Base-by-base conservation (phyloP, 2,329 filamentous ascomycete species). In the Aureobasidium sp. region DNA sequence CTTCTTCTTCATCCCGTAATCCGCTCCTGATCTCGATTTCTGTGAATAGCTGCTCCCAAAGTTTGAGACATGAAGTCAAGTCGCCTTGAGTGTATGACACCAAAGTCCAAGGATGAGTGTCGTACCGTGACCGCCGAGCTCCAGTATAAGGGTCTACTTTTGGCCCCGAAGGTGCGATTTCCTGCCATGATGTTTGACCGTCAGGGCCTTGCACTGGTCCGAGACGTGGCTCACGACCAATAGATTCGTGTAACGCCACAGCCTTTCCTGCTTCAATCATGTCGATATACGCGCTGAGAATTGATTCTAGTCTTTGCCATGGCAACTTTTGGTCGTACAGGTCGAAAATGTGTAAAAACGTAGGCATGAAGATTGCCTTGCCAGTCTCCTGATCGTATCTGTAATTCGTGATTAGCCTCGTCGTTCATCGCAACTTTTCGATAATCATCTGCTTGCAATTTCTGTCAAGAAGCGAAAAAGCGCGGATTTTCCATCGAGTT, bases 221-320 rank as follows among this genome's bases (percentile, higher is more conserved):
- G 2, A 51, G 62, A 32, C 57, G 57, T 20, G 60, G 47, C 32
- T 63, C 64, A 3, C 62, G 56, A 50, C 55, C 63, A 6, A 62
- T 47, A 27, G 36, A 62, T n/a, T 71, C 69, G 47, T 69, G 69
- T 8, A 73, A 63, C 1, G 71, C 71, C 12, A 72, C 64, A 2
- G 69, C 70, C 50, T 73, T 73, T 50, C 71, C 71, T 3, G 68
- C 68, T 61, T 73, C 70, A 9, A 71, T 65, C 70, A 73, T 71
- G 46, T 73, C 71, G 48, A 73, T 67, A 59, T 70, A 73, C 5
- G 70, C 69, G 57, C 67, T 71, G 9, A 73, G 59, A 26, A 73
- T 69, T 2, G 65, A 65, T 59, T 73, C 71, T n/a, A 73, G 65
- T n/a, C 65, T 67, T 55, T 73, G 71, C 71, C 71, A 73, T 1